Base-by-base conservation (phyloP, 2,329 filamentous ascomycete species). In the Thermoascus crustaceus region DNA sequence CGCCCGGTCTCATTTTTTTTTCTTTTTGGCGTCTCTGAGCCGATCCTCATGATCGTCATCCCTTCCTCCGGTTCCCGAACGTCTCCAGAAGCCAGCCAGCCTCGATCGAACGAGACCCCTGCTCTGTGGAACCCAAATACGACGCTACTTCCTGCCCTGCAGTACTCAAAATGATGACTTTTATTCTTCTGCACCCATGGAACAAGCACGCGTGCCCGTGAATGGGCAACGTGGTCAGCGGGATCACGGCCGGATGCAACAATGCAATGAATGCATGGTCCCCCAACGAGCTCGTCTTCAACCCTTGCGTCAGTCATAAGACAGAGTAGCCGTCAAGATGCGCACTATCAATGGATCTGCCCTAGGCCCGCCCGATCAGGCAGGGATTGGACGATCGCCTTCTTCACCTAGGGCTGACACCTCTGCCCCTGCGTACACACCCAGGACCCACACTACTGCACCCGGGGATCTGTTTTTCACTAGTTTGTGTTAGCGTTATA, bases 271-370 rank as follows among this genome's bases (percentile, higher is more conserved):
- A n/a, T n/a, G n/a, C n/a, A n/a, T n/a, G 11, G n/a, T 29, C 26
- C 26, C 13, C 14, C 16, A 29, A 29, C 26, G 26, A 29, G 26
- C 14, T 13, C 9, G 7, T 13, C 14, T 9, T 17, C 11, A 29
- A 10, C 26, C 26, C 26, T 29, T 29, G 26, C 26, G 18, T 29
- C 26, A 17, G 18, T 29, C 26, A 29, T 29, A 17, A 29, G 26
- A 29, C 26, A 29, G 14, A 9, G 14, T 29, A 13, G 18, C 26
- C n/a, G 26, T 29, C 26, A 29, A 17, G 26, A 29, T 29, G 11
- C n/a, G 26, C 26, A 17, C 26, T 29, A 29, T 29, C 14, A 17
- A 17, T 2, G 18, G 26, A 29, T 29, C 26, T 17, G n/a, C n/a
- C 13, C 26, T 16, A 16, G 26, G 26, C 11, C 26, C 10, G 14